These are phyloP conservation scores for Ensete ventricosum DNA, from an alignment of 176 grass and related monocot genomes.

Conservation along the genomic window DNA sequence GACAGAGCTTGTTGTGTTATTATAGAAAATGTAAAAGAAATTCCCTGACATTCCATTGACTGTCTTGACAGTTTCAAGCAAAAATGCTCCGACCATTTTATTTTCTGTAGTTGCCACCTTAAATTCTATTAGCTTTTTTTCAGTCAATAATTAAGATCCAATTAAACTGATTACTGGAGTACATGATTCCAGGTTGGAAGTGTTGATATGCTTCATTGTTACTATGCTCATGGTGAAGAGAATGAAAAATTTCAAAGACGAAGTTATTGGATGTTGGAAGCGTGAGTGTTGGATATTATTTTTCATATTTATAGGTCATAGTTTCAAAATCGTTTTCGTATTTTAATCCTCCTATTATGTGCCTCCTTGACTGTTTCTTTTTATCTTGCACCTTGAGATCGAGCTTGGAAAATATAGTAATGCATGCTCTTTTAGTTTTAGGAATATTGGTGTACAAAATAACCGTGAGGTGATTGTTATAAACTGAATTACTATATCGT, in stretches of 20 bases:
- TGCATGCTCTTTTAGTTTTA: too few species aligned
- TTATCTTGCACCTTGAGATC: too few species aligned
- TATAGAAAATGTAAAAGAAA: too few species aligned
- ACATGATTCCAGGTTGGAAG: conserved; percentile 63
- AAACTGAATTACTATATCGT: too few species aligned
- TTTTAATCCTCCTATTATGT: background rate
- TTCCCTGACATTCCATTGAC: too few species aligned
- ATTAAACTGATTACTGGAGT: background rate
- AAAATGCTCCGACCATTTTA: too few species aligned
- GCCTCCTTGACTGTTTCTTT: background rate
- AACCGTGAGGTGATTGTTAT: too few species aligned
- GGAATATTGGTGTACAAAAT: too few species aligned
- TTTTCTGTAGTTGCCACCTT: background rate
- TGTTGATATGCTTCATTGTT: conserved; percentile 99
- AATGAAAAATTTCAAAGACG: conserved; percentile 87
- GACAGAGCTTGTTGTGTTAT: too few species aligned
- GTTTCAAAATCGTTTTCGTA: too few species aligned
- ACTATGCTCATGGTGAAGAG: conserved; percentile 97
- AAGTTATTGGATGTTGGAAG: conserved; percentile 97
- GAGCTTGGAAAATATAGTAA: too few species aligned
- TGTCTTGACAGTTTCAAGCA: too few species aligned
- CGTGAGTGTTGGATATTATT: conserved; percentile 43
- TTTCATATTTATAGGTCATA: conserved; percentile 7
- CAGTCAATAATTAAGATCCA: background rate
- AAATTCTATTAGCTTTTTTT: background rate